phyloP scores from a whole-genome alignment of 176 grass and related monocot species.

The Bonia amplexicaulis region DNA sequence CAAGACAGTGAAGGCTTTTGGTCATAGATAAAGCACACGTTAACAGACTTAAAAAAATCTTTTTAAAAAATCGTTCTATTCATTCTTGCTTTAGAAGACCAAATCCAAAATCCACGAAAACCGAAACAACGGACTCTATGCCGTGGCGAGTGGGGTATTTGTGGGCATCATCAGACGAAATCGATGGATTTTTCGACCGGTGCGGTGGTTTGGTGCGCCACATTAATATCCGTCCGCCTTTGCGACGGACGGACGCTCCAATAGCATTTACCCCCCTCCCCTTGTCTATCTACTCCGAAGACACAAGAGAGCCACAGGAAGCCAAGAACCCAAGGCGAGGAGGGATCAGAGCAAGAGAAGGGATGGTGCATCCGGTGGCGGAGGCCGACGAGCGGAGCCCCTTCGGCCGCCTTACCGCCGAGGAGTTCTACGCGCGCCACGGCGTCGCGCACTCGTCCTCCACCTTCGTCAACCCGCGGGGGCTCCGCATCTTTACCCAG shows the following conservation, averaged over 20 bases:
- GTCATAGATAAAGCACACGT: too few species aligned
- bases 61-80: too few species aligned
- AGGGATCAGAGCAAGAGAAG: background rate
- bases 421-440: constrained; percentile 80
- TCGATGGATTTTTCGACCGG: too few species aligned
- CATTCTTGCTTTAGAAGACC: too few species aligned
- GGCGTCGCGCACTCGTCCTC: constrained; percentile 61
- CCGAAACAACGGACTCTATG: too few species aligned
- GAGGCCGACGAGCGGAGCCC: constrained; percentile 72
- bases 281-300: background rate
- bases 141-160: too few species aligned
- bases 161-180: too few species aligned
- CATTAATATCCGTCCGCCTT: too few species aligned
- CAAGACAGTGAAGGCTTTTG: too few species aligned
- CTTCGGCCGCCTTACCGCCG: constrained; percentile 34
- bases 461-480: constrained; percentile 66
- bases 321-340: background rate
- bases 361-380: constrained; percentile 60
- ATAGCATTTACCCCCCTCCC: background rate
- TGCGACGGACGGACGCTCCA: background rate
- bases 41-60: too few species aligned
- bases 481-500: constrained; percentile 74
- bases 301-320: background rate
- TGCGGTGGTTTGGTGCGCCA: too few species aligned
- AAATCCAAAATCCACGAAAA: too few species aligned